Conservation (phyloP, 2,329 filamentous ascomycete species). For the Aspergillaceae sp. region DNA sequence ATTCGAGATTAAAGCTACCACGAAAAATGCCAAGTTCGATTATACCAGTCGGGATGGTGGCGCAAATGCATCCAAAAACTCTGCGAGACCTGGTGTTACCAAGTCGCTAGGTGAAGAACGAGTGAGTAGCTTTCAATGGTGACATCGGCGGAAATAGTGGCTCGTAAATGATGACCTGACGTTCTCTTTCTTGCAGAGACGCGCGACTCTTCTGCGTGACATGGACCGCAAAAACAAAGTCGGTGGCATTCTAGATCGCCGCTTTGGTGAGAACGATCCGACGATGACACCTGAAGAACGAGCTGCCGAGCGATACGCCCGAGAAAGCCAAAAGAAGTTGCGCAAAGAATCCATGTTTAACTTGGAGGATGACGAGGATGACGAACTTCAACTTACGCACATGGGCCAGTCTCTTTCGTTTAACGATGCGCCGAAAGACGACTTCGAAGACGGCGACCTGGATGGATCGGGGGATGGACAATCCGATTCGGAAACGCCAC, state of each 20-base stretch:
- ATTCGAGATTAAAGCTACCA: constrained; percentile 81
- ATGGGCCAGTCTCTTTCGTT: constrained; percentile 66
- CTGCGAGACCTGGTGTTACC: constrained; percentile 69
- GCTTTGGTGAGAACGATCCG: constrained; percentile 92
- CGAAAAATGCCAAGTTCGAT: constrained; percentile 73
- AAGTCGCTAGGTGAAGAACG: constrained; percentile 82
- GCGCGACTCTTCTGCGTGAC: constrained; percentile 77
- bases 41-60: constrained; percentile 57
- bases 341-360: constrained; percentile 79
- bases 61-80: constrained; percentile 32
- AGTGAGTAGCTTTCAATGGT: constrained; percentile 38
- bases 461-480: constrained; percentile 50
- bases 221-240: constrained; percentile 84
- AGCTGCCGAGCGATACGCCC: constrained; percentile 81
- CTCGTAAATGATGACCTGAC: not conserved
- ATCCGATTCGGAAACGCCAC: constrained; percentile 45
- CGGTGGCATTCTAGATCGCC: constrained; percentile 82
- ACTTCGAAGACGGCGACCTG: constrained; percentile 72
- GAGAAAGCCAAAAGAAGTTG: constrained; percentile 71
- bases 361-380: constrained; percentile 73
- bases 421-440: constrained; percentile 53
- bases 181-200: constrained; percentile 45
- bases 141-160: not conserved
- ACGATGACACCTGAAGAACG: constrained; percentile 89
- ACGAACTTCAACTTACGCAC: constrained; percentile 68